Evolutionary conservation across 2,329 filamentous ascomycete genomes (phyloP), one percentile per base, ranked within the genome.

Genomic region (Penicillium sp.): DNA sequence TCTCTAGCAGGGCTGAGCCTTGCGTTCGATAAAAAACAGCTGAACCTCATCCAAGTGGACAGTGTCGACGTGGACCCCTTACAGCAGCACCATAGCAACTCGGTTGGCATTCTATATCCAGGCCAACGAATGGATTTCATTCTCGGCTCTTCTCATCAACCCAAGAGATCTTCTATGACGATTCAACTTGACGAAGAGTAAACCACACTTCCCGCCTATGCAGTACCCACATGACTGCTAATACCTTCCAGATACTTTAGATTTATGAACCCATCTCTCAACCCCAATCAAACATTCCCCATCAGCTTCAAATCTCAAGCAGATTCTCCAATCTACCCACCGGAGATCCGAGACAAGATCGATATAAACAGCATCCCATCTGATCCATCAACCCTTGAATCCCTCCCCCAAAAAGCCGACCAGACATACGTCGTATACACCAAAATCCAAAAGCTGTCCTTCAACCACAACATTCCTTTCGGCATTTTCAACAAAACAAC

Each of bases 401-500:
- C 26, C 7, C 59, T 76, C 9, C 68, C 74, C 1, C 47, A 57
- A 39, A 62, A 61, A n/a, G 68, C 73, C 9, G 64, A 77, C n/a
- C 66, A 76, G 53, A 78, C 71, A 1, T 72, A 80, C 37, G 68
- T 81, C 9, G 68, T 82, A 8, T 82, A 82, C 62, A 75, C 77
- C 16, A 78, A 78, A 35, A 77, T 78, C 29, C 69, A 79, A 54
- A 80, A 78, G 54, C 67, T 81, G 29, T 71, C 78, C 14, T 72
- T 68, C 47, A 69, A 76, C 44, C 65, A 74, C 49, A 79, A 81
- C 52, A 69, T 75, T 14, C 78, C 79, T 1, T 72, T 73, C 48
- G 79, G 78, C 3, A 80, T 76, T 66, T 79, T 82, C 65, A 82
- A 82, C 57, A 75, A 77, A 33, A 81, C 79, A 2, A 74, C 74